Evolutionary conservation across 2,329 filamentous ascomycete species (phyloP).

Genomic region (Trichoderma koningiopsis): DNA sequence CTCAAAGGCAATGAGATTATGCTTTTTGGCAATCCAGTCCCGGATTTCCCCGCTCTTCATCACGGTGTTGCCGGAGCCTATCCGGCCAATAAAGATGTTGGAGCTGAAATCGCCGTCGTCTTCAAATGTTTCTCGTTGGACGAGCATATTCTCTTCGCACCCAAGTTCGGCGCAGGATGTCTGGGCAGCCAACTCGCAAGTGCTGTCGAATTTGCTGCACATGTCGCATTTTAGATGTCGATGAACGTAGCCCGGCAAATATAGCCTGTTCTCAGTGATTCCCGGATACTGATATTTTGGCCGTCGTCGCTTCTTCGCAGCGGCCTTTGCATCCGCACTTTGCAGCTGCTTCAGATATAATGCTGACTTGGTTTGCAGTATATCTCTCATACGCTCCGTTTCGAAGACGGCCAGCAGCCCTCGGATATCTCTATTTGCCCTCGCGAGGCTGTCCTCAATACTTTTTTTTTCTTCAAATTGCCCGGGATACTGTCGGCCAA

Average conservation of each 20-base stretch:
- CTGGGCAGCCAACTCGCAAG: conserved; percentile 32
- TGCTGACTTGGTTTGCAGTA: conserved; percentile 22
- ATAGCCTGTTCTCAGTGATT: conserved; percentile 34
- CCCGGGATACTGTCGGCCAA: conserved; percentile 33
- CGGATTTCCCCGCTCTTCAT: conserved; percentile 43
- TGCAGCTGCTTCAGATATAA: conserved; percentile 30
- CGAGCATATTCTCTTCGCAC: conserved; percentile 32
- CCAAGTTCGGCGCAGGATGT: conserved; percentile 34
- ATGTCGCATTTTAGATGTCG: conserved; percentile 30
- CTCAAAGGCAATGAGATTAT: conserved; percentile 37
- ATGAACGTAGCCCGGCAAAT: conserved; percentile 34
- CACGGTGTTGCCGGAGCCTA: conserved; percentile 44
- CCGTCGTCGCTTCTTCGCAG: conserved; percentile 8
- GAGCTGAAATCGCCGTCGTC: conserved; percentile 29
- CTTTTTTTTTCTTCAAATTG: conserved; percentile 34
- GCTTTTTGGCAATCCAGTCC: conserved; percentile 36
- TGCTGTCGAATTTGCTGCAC: conserved; percentile 15
- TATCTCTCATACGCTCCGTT: conserved; percentile 26
- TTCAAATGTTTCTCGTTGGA: conserved; percentile 9
- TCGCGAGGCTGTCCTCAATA: conserved; percentile 33
- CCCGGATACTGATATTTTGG: conserved; percentile 34
- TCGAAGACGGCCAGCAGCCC: conserved; percentile 32
- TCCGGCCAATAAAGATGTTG: conserved; percentile 42
- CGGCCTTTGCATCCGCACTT: conserved; percentile 18
- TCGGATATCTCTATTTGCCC: conserved; percentile 36